Evolutionary conservation across 2,329 filamentous ascomycete genomes (phyloP), one percentile per base, ranked within the genome.

Genomic region (Xylaria sp.): DNA sequence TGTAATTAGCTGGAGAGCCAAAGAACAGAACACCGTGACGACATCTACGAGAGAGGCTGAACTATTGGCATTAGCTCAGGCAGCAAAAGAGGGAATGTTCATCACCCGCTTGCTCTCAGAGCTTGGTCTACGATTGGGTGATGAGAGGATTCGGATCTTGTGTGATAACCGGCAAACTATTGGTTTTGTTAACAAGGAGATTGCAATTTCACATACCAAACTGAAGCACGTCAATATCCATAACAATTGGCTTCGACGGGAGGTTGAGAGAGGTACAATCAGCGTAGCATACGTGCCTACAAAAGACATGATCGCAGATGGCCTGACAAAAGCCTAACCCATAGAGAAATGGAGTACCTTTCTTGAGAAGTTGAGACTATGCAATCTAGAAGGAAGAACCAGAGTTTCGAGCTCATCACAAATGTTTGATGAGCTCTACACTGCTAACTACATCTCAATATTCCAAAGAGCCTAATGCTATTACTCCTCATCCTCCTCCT

Each of bases 151-250:
- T 10, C 2, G 2, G 1, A 13, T 60, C 4, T 6, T 50, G 9
- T 57, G n/a, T 10, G 13, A 60, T 60, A 60, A 60, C 37, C 8
- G 54, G 11, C 46, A 60, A n/a, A 57, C 44, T 13, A 60, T 60
- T 13, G 16, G 19, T 3, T 19, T 60, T 5, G 1, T 54, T 2
- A 54, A 1, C 2, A 53, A 52, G 8, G 49, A 53, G 4, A 10
- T 59, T 2, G 11, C 46, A 7, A 39, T 4, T 0, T 10, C 55
- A 48, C 1, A 30, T 0, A 59, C 57, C 1, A 59, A 59, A 18
- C 42, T 59, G 4, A 10, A 11, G 1, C 37, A 59, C 9, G 18
- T 59, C 1, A n/a, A 59, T 52, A 59, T 59, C 3, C 18, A 55
- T 7, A 59, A 59, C 48, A 10, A 59, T n/a, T 52, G 18, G 48